Conservation (phyloP, 805 yeast species). For the Martiniozyma abietophila region DNA sequence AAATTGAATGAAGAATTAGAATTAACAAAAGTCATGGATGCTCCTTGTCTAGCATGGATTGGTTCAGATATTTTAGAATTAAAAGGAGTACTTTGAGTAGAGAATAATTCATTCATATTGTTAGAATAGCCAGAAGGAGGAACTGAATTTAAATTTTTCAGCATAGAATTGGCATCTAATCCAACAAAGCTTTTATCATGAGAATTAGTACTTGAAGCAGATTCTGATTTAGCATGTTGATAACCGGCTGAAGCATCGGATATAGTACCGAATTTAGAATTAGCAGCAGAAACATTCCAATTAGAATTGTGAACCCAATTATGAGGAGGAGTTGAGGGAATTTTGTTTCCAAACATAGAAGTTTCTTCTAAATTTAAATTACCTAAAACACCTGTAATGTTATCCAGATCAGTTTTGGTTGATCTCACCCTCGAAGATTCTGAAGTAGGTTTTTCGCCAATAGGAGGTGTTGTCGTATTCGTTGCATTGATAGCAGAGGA, state of each 20-base stretch:
- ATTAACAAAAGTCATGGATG: too few relatives aligned
- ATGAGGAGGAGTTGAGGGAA: conserved; percentile 23
- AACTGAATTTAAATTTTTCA: too few relatives aligned
- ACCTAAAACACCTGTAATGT: conserved; percentile 40
- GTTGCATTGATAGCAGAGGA: conserved; percentile 17
- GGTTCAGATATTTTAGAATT: conserved; percentile 4
- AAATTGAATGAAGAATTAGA: too few relatives aligned
- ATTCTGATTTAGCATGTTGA: conserved; percentile 12
- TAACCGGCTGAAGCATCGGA: conserved; percentile 13
- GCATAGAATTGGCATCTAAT: background rate
- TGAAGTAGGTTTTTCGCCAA: conserved; percentile 14
- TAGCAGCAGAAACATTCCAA: conserved; percentile 11
- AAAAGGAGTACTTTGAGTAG: conserved; percentile 6
- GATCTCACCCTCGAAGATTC: conserved; percentile 2
- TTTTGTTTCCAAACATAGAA: conserved; percentile 14
- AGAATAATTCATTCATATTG: too few relatives aligned
- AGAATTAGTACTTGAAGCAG: conserved; percentile 8
- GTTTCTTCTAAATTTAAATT: conserved; percentile 33
- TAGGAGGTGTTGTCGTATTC: conserved; percentile 26
- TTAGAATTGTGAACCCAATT: conserved; percentile 14
- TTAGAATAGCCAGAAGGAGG: too few relatives aligned
- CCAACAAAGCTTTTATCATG: conserved; percentile 6
- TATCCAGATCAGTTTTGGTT: conserved; percentile 22
- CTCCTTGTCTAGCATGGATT: conserved; percentile 1
- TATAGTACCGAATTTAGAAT: conserved; percentile 12